Conservation (phyloP, 2,329 filamentous ascomycete genomes). For the Paecilomyces formosus region DNA sequence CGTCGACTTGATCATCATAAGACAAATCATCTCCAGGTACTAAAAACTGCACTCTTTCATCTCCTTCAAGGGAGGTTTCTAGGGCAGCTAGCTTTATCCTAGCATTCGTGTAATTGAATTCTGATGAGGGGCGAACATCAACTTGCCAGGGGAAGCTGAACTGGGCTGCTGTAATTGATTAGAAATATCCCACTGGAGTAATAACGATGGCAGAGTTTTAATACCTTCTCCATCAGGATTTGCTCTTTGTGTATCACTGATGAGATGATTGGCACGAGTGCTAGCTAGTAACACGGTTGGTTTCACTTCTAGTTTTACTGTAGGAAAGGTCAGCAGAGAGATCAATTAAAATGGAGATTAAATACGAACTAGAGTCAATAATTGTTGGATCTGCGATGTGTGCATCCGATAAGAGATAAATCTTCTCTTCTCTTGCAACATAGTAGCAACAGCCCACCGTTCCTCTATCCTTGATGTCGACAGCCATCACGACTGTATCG, state of each 20-base stretch:
- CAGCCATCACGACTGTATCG: constrained; percentile 69
- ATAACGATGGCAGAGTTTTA: constrained; percentile 14
- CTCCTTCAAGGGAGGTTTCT: constrained; percentile 42
- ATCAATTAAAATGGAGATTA: neutral
- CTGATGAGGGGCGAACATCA: constrained; percentile 60
- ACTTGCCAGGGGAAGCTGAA: constrained; percentile 54
- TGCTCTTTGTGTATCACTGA: constrained; percentile 31
- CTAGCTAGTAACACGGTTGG: constrained; percentile 55
- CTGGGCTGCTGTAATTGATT: constrained; percentile 32
- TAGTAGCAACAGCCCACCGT: constrained; percentile 82
- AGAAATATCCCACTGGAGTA: neutral
- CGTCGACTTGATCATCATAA: constrained; percentile 31
- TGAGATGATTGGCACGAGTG: constrained; percentile 45
- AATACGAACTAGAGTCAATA: constrained; percentile 48
- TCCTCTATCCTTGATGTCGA: constrained; percentile 64
- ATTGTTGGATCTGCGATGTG: constrained; percentile 60
- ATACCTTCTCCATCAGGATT: constrained; percentile 29
- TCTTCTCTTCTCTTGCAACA: constrained; percentile 57
- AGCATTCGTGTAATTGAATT: constrained; percentile 64
- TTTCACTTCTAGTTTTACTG: constrained; percentile 55
- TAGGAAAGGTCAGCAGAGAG: constrained; percentile 10
- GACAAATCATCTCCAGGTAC: constrained; percentile 51
- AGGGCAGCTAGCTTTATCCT: constrained; percentile 59
- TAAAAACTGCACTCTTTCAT: constrained; percentile 49
- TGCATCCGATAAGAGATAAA: constrained; percentile 73